These are phyloP conservation scores for Syncephalastrum monosporum DNA, from an alignment of 371 early-diverging fungal genomes.

Conservation along the genomic window DNA sequence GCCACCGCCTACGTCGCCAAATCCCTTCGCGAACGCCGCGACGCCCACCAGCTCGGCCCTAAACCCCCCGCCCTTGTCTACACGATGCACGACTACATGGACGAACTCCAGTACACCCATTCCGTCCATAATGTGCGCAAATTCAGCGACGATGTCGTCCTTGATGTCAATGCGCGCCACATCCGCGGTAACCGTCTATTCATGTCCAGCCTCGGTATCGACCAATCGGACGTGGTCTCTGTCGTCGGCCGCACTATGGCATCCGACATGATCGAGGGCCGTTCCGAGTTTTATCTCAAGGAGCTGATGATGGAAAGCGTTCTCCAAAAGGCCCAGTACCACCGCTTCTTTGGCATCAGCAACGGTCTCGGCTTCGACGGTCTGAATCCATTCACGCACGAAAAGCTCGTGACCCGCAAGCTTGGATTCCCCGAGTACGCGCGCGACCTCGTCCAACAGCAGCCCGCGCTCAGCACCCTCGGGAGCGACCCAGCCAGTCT, in stretches of 20 bases:
- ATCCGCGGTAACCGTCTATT: constrained; percentile 55
- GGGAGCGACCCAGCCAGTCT: not conserved
- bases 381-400: constrained; percentile 55
- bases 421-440: constrained; percentile 46
- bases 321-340: constrained; percentile 44
- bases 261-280: constrained; percentile 59
- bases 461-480: constrained; percentile 9
- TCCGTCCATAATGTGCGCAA: constrained; percentile 49
- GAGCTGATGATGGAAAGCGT: constrained; percentile 60
- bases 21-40: constrained; percentile 35
- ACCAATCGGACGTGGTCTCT: constrained; percentile 55
- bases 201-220: constrained; percentile 59
- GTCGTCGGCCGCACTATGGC: constrained; percentile 64
- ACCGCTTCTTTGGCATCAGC: constrained; percentile 61
- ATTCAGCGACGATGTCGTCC: constrained; percentile 33
- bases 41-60: constrained; percentile 29
- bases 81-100: constrained; percentile 65
- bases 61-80: constrained; percentile 59
- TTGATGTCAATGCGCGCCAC: constrained; percentile 16
- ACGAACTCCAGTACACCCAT: constrained; percentile 61
- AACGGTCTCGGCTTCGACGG: constrained; percentile 58
- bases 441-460: constrained; percentile 17
- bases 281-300: constrained; percentile 57
- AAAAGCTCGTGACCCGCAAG: constrained; percentile 28
- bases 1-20: constrained; percentile 59